Conservation (phyloP, 2,329 filamentous ascomycete species). For the Ophiognomonia clavigignenti-juglandacearum region DNA sequence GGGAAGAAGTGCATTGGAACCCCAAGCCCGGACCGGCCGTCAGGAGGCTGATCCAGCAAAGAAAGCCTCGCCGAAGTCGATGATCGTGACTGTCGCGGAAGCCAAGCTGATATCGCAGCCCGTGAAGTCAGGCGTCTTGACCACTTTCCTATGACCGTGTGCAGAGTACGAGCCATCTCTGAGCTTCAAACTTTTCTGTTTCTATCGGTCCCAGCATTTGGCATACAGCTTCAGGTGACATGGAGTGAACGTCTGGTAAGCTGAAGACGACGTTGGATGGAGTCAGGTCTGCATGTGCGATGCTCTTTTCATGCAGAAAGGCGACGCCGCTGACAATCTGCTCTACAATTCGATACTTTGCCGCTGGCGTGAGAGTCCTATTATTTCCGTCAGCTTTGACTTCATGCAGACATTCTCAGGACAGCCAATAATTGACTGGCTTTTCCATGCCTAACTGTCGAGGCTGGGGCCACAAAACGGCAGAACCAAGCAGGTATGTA, state of each 20-base stretch:
- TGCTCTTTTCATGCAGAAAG: slow-evolving; percentile 2
- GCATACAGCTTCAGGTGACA: slow-evolving; percentile 1
- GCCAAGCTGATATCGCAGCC: background rate
- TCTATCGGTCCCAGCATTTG: background rate
- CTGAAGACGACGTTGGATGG: slow-evolving; percentile 4
- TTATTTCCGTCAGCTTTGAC: too few relatives aligned
- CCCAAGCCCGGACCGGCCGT: slow-evolving; percentile 1
- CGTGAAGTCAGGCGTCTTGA: slow-evolving; percentile 1
- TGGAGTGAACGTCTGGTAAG: background rate
- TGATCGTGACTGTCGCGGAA: slow-evolving; percentile 3
- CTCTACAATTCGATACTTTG: too few relatives aligned
- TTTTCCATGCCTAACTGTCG: too few relatives aligned
- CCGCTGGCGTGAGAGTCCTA: too few relatives aligned
- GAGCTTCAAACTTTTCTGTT: slow-evolving; percentile 2
- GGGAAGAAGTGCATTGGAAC: slow-evolving; percentile 2
- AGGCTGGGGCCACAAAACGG: slow-evolving; percentile 1
- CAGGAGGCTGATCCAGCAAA: background rate
- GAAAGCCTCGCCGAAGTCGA: slow-evolving; percentile 5
- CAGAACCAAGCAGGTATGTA: slow-evolving; percentile 3
- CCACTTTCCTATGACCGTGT: background rate
- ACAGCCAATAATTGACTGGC: too few relatives aligned
- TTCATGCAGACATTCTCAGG: too few relatives aligned
- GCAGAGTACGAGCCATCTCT: background rate
- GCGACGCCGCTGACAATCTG: too few relatives aligned
- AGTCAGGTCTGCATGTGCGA: slow-evolving; percentile 2